These are phyloP conservation scores for Taxillus chinensis DNA, from an alignment of 164 flowering plant genomes.

Conservation along the genomic window DNA sequence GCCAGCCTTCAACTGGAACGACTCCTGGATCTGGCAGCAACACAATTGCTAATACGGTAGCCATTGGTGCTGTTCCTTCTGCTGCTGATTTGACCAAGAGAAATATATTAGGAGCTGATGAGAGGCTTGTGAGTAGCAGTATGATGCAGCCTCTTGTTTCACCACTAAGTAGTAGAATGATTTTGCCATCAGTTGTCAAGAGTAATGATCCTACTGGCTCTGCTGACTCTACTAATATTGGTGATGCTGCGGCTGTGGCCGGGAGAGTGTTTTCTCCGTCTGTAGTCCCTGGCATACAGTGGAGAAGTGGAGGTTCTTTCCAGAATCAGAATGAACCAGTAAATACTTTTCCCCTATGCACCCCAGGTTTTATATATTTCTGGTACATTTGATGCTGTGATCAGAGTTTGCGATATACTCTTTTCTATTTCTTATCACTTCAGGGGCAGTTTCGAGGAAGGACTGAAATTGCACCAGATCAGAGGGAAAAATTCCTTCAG, in stretches of 20 bases:
- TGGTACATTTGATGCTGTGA: background rate
- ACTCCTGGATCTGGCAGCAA: slow-evolving; percentile 44
- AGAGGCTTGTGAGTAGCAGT: slow-evolving; percentile 55
- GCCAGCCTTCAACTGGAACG: slow-evolving; percentile 33
- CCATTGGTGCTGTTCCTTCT: slow-evolving; percentile 37
- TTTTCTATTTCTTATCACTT: background rate
- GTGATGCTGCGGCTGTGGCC: slow-evolving; percentile 43
- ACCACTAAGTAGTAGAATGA: slow-evolving; percentile 50
- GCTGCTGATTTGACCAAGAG: slow-evolving; percentile 62
- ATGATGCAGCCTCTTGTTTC: slow-evolving; percentile 54
- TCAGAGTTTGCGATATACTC: background rate
- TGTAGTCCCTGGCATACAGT: slow-evolving; percentile 62
- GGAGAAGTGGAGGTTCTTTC: slow-evolving; percentile 93
- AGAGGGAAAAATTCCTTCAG: slow-evolving; percentile 83
- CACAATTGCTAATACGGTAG: slow-evolving; percentile 37
- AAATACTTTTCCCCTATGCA: slow-evolving; percentile 11
- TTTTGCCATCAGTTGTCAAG: slow-evolving; percentile 58
- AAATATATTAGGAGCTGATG: slow-evolving; percentile 61
- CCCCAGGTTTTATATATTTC: background rate
- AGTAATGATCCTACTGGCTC: slow-evolving; percentile 43
- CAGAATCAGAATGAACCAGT: slow-evolving; percentile 77
- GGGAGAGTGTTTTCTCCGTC: slow-evolving; percentile 68
- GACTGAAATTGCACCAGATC: slow-evolving; percentile 92
- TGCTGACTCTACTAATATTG: slow-evolving; percentile 40
- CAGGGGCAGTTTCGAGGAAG: slow-evolving; percentile 82